These are phyloP conservation scores for Spongiforma sp. DNA, from an alignment of 1,284 basidiomycete genomes.

Conservation along the genomic window DNA sequence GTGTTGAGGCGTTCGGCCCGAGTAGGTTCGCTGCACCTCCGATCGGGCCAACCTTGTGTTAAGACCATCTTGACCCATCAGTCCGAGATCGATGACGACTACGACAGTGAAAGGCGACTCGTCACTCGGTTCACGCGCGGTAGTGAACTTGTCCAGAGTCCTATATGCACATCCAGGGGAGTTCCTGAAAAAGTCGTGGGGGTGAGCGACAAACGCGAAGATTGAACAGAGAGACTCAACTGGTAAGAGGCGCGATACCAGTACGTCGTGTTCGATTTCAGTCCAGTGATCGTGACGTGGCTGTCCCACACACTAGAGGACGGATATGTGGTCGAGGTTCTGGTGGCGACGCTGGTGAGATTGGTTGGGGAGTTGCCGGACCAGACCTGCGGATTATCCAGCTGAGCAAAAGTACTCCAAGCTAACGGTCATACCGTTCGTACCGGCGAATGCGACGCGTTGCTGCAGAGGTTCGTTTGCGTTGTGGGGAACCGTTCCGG, in stretches of 20 bases:
- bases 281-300: constrained; percentile 33
- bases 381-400: constrained; percentile 32
- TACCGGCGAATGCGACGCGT: constrained; percentile 28
- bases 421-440: constrained; percentile 32
- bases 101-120: constrained; percentile 26
- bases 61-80: constrained; percentile 34
- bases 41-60: constrained; percentile 35
- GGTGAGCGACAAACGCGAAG: neutral
- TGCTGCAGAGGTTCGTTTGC: constrained; percentile 35
- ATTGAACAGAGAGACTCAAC: constrained; percentile 22
- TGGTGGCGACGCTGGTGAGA: constrained; percentile 23
- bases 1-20: constrained; percentile 33
- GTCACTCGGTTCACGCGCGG: constrained; percentile 27
- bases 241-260: constrained; percentile 36
- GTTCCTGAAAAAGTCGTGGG: constrained; percentile 18
- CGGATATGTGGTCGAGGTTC: constrained; percentile 29
- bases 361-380: constrained; percentile 26
- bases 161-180: constrained; percentile 34
- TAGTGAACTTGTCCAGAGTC: constrained; percentile 30
- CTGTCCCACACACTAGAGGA: constrained; percentile 33
- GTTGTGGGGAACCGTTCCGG: constrained; percentile 33
- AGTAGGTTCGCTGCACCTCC: constrained; percentile 28
- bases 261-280: constrained; percentile 29
- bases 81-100: constrained; percentile 34
- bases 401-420: constrained; percentile 29